Base-by-base conservation (phyloP, 768 basidiomycete genomes). In the Boletus rufocinnamomeus region DNA sequence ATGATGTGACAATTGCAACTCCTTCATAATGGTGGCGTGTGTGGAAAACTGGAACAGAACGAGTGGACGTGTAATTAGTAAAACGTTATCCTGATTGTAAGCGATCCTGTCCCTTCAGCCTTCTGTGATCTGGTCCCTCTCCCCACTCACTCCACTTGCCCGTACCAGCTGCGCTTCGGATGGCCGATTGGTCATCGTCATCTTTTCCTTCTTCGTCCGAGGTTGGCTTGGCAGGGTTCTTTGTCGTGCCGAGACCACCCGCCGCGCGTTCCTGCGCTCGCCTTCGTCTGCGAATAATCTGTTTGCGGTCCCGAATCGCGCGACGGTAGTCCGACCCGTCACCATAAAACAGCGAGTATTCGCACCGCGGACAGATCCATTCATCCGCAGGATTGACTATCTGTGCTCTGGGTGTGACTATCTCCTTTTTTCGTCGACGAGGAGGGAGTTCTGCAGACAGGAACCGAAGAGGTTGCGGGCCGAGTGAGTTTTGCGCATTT, bases 351-450 rank as follows among this genome's bases (percentile, higher is more conserved):
- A 98, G 69, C 57, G 86, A 80, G 71, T 94, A 95, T 75, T 98
- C 96, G 78, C 96, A 98, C 66, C 89, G 91, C 61, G 89, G 84
- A 71, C 96, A 98, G 58, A 98, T 87, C 88, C 92, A 97, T 72
- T 98, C 96, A 25, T 97, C 93, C 35, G 75, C 80, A 9, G 86
- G 84, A 58, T 84, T 80, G 25, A 79, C 80, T 53, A 86, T 72
- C 58, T 73, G 71, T 28, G 74, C 23, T 25, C 66, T 65, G 27
- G 73, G 56, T 35, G 72, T 59, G 63, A 71, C 62, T 8, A 60
- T 52, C 56, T 65, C 63, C 63, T 68, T 65, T 50, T 70, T 68
- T 46, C 72, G 67, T 56, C 76, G 72, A 34, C 74, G 80, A 41
- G 81, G 77, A 17, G 87, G 84, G 44, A 91, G 78, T 60, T 88